phyloP scores from a whole-genome alignment of 805 yeast genomes.

The Novakomyces olei region DNA sequence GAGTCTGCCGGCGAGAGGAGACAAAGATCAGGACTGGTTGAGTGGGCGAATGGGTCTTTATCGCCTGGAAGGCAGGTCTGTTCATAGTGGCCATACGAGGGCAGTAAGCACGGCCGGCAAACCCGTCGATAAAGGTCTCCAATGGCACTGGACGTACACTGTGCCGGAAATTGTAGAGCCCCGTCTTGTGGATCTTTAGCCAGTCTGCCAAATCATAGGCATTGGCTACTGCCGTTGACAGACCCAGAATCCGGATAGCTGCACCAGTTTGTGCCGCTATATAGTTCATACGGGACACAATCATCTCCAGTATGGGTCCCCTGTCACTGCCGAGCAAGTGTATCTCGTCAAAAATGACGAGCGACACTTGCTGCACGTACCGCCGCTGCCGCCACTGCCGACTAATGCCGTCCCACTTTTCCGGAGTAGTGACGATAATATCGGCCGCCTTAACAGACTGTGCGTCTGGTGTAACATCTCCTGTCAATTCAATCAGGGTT shows the following conservation, averaged over 20 bases:
- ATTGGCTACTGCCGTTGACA: constrained; percentile 72
- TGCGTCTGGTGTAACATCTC: constrained; percentile 60
- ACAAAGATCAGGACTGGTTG: constrained; percentile 73
- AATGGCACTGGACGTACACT: constrained; percentile 71
- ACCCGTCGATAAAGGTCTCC: constrained; percentile 72
- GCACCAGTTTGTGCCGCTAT: constrained; percentile 36
- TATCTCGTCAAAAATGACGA: constrained; percentile 70
- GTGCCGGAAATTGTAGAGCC: constrained; percentile 57
- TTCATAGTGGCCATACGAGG: constrained; percentile 75
- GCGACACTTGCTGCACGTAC: constrained; percentile 51
- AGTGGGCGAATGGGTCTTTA: constrained; percentile 68
- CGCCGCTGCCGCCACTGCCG: constrained; percentile 66
- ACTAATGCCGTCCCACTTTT: constrained; percentile 70
- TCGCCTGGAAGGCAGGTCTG: constrained; percentile 80
- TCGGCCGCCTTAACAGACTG: constrained; percentile 44
- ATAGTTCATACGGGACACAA: constrained; percentile 70
- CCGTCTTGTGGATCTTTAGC: constrained; percentile 46
- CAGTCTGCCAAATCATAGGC: constrained; percentile 73
- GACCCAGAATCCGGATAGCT: constrained; percentile 45
- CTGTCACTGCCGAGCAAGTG: constrained; percentile 68
- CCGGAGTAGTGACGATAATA: constrained; percentile 64
- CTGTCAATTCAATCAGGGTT: constrained; percentile 54
- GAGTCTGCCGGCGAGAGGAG: constrained; percentile 62
- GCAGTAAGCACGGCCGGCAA: constrained; percentile 58
- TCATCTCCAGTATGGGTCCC: constrained; percentile 72